phyloP scores from a whole-genome alignment of 2,329 filamentous ascomycete species.

The Pseudocercospora cruenta region DNA sequence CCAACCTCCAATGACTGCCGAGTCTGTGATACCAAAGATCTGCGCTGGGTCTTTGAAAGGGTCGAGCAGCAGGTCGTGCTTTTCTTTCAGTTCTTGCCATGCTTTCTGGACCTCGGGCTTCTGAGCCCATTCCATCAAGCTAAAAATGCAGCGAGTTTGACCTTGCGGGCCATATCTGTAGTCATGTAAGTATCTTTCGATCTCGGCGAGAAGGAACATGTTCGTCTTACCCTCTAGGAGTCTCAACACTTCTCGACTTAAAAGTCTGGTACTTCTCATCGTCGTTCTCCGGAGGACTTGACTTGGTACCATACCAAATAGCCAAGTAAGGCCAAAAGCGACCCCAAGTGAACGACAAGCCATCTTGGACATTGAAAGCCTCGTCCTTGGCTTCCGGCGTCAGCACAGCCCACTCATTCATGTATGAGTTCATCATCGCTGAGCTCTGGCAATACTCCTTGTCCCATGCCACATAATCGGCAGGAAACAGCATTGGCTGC shows the following conservation, averaged over 20 bases:
- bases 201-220: not conserved
- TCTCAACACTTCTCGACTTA: constrained; percentile 18
- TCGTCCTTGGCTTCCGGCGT: constrained; percentile 43
- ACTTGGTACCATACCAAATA: constrained; percentile 43
- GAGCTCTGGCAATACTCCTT: constrained; percentile 44
- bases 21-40: constrained; percentile 29
- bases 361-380: constrained; percentile 55
- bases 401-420: constrained; percentile 54
- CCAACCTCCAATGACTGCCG: constrained; percentile 40
- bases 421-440: constrained; percentile 51
- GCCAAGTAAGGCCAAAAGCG: constrained; percentile 53
- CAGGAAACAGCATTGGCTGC: constrained; percentile 48
- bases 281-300: constrained; percentile 23
- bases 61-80: constrained; percentile 19
- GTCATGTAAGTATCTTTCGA: not conserved
- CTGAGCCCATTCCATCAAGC: constrained; percentile 49
- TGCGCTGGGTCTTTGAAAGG: constrained; percentile 40
- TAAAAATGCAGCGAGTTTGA: constrained; percentile 18
- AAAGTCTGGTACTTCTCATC: constrained; percentile 18
- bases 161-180: constrained; percentile 26
- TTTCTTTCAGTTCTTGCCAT: constrained; percentile 41
- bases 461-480: constrained; percentile 51
- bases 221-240: constrained; percentile 23
- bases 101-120: constrained; percentile 46
- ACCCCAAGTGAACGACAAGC: constrained; percentile 51